A percentile compares a stretch with the other conserved stretches of the same genome.
These are phyloP conservation scores for Cladosporium sp. DNA, from an alignment of 2,329 filamentous ascomycete species.

Conservation along the genomic window DNA sequence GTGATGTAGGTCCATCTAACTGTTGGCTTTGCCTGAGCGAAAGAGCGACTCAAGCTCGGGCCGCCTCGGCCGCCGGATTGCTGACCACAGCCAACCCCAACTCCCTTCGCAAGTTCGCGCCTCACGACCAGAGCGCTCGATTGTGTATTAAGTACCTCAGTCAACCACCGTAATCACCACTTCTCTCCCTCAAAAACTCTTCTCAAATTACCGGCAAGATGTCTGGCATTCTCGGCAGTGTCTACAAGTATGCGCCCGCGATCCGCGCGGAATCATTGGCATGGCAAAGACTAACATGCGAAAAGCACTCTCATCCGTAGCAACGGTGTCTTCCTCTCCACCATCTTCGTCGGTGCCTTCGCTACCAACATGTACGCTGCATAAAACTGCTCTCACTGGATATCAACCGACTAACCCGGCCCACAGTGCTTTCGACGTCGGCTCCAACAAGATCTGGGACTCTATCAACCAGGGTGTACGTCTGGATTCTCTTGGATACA, in stretches of 20 bases:
- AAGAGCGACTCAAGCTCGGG: constrained; percentile 5
- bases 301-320: constrained; percentile 75
- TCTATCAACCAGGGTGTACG: constrained; percentile 85
- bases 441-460: constrained; percentile 86
- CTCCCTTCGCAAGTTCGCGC: constrained; percentile 2
- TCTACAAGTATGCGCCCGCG: constrained; percentile 49
- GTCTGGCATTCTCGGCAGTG: constrained; percentile 53
- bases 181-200: not conserved
- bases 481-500: constrained; percentile 25
- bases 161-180: not conserved
- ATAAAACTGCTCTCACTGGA: not conserved
- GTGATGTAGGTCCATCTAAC: constrained; percentile 10
- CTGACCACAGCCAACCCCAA: not conserved
- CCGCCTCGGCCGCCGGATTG: not conserved
- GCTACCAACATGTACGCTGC: constrained; percentile 80
- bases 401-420: constrained; percentile 14
- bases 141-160: not conserved
- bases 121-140: constrained; percentile 1
- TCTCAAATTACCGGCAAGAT: constrained; percentile 44
- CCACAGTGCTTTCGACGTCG: constrained; percentile 72
- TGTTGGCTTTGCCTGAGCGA: not conserved
- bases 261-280: not conserved
- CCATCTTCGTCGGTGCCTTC: constrained; percentile 84
- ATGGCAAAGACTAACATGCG: constrained; percentile 22
- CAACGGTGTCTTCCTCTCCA: constrained; percentile 82